Percentiles rank a stretch among this genome's conserved stretches.
Conservation (phyloP, 139 green algal species). For the Micractinium conductrix region DNA sequence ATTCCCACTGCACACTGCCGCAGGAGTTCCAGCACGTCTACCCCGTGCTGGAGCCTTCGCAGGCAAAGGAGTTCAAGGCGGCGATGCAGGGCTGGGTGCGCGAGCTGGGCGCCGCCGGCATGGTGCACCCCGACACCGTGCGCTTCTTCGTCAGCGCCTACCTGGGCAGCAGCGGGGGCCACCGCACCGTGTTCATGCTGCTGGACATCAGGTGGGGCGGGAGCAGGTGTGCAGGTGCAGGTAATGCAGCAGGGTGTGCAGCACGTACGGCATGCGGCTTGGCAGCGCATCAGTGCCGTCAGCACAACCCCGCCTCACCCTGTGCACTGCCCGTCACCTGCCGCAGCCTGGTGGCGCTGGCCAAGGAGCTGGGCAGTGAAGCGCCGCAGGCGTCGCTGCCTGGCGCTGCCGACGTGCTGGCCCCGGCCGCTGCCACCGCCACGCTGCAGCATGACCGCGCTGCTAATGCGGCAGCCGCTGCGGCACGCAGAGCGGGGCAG, state of each 20-base stretch:
- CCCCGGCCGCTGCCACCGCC: neutral
- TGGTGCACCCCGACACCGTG: neutral
- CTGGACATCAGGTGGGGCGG: conserved; percentile 16
- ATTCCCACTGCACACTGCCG: neutral
- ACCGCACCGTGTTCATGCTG: conserved; percentile 27
- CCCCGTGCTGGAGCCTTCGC: conserved; percentile 24
- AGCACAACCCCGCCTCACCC: neutral
- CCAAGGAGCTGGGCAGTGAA: neutral
- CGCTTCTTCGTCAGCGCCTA: conserved; percentile 30
- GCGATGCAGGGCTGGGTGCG: conserved; percentile 21
- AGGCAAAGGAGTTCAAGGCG: conserved; percentile 26
- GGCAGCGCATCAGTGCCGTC: too few relatives aligned
- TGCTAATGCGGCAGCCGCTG: neutral
- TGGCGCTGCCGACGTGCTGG: neutral
- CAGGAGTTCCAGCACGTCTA: conserved; percentile 32
- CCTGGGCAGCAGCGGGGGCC: neutral
- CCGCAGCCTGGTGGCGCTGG: conserved; percentile 4
- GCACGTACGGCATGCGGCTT: too few relatives aligned
- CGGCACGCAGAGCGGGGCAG: neutral
- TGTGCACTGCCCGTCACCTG: neutral
- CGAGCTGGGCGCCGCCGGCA: conserved; percentile 16
- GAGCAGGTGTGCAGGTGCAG: neutral
- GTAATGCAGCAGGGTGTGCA: neutral
- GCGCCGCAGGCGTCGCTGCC: conserved; percentile 1
- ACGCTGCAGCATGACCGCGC: neutral